Percentiles rank a stretch among this genome's conserved stretches.
phyloP scores from a whole-genome alignment of 805 yeast species.

The Candida silvicultrix region DNA sequence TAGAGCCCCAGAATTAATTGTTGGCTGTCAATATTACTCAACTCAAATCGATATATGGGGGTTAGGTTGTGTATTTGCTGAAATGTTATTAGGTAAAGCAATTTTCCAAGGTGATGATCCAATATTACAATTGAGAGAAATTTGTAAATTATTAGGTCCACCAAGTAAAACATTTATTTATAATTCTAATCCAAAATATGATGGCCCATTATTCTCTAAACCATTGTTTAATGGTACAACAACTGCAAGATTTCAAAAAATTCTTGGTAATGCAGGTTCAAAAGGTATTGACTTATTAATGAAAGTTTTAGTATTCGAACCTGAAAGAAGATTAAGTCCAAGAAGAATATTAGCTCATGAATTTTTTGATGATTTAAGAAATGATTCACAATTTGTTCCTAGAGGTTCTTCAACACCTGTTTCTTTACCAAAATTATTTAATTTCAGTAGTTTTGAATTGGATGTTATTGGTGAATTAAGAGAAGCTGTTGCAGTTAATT shows the following conservation, averaged over 20 bases:
- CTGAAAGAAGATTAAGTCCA: constrained; percentile 75
- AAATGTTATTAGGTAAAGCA: constrained; percentile 86
- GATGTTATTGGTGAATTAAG: constrained; percentile 34
- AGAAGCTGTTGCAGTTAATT: constrained; percentile 12
- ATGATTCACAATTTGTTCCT: constrained; percentile 44
- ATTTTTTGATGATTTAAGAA: constrained; percentile 82
- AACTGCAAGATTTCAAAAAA: constrained; percentile 54
- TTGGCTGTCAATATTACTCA: constrained; percentile 83
- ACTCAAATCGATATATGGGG: constrained; percentile 98
- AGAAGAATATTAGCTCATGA: constrained; percentile 80
- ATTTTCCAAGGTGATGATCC: constrained; percentile 95
- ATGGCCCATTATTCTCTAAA: constrained; percentile 67
- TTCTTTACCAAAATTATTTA: constrained; percentile 46
- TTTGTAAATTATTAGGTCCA: constrained; percentile 85
- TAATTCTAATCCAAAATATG: constrained; percentile 68
- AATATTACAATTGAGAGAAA: constrained; percentile 80
- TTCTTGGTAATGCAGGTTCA: constrained; percentile 71
- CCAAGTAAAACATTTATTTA: constrained; percentile 70
- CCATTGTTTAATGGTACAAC: constrained; percentile 53
- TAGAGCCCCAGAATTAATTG: constrained; percentile 92
- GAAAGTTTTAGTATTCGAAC: constrained; percentile 83
- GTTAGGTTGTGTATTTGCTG: constrained; percentile 93
- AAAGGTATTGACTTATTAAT: constrained; percentile 82
- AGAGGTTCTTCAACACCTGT: constrained; percentile 41
- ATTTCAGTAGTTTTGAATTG: constrained; percentile 66